Base-by-base conservation (phyloP, 139 green algal genomes). In the Micractinium sp. region DNA sequence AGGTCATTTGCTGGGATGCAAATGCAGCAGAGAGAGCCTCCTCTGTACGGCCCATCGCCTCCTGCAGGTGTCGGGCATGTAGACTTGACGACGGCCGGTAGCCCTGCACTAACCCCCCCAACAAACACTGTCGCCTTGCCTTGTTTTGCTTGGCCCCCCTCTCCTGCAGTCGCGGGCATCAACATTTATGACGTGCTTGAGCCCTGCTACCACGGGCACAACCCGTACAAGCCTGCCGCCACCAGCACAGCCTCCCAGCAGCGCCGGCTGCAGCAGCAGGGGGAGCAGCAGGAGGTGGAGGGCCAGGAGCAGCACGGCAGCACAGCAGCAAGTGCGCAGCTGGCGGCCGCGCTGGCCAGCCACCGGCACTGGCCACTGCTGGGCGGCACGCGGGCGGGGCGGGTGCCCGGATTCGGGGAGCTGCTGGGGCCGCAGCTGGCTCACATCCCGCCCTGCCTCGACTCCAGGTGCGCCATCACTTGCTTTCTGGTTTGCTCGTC, bases 141-240 rank as follows among this genome's bases (percentile, higher is more conserved):
- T n/a, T n/a, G n/a, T 9, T 56, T 9, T 56, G 47, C 47, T 56
- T 56, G n/a, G n/a, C n/a, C n/a, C 36, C 0, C 38, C 22, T 19
- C 3, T 41, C 67, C 13, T 38, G 53, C 81, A 88, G 90, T 85
- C 35, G 53, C 41, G 3, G 91, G 88, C 38, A 69, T 95, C 31
- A 94, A 94, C 82, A 74, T 96, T 0, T 97, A 97, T 74, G 91
- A 96, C 90, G 90, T 96, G 13, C 92, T 97, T 41, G 80, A 93
- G 79, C 9, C 33, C 13, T 90, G 88, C 88, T 90, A 88, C 56
- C 81, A 88, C 15, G 88, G 88, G 71, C 69, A 74, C 81, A 90
- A 90, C 81, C 88, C 88, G 0, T 90, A 90, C 88, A 35, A 71
- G 29, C 35, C 22, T 2, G 63, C 63, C 47, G 23, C 15, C 47